Conservation (phyloP, 2,329 filamentous ascomycete species). For the Stachybotrys chartarum region DNA sequence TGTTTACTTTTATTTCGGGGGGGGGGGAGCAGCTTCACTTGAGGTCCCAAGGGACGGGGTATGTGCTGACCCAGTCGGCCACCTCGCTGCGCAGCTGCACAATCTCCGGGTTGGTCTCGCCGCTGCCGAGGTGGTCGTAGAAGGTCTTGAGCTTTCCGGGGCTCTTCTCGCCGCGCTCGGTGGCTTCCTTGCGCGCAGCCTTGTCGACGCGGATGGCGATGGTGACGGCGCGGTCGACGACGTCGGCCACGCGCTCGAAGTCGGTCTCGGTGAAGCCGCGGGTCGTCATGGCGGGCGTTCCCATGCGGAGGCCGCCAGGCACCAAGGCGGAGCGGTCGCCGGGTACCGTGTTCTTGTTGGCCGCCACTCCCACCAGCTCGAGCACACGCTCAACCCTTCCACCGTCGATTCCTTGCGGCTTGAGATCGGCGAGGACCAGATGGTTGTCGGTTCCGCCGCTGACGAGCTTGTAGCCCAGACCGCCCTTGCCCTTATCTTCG, state of each 20-base stretch:
- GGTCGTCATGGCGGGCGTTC: constrained; percentile 95
- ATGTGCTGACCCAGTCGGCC: constrained; percentile 71
- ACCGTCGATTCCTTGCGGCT: constrained; percentile 81
- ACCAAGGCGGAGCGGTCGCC: constrained; percentile 91
- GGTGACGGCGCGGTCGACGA: constrained; percentile 75
- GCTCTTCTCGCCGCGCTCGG: constrained; percentile 60
- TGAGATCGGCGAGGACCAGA: constrained; percentile 86
- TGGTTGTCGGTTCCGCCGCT: constrained; percentile 96
- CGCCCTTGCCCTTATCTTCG: constrained; percentile 64
- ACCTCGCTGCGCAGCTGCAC: constrained; percentile 67
- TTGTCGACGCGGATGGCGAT: constrained; percentile 73
- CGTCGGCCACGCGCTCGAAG: constrained; percentile 78
- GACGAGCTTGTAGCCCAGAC: constrained; percentile 81
- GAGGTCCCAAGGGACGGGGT: constrained; percentile 57
- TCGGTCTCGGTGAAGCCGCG: constrained; percentile 86
- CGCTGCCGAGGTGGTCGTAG: constrained; percentile 59
- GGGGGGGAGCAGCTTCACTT: not conserved
- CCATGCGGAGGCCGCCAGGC: constrained; percentile 88
- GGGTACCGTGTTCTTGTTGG: constrained; percentile 98
- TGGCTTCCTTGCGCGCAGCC: constrained; percentile 60
- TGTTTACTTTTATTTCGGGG: not conserved
- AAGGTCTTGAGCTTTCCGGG: constrained; percentile 60
- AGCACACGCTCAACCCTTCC: constrained; percentile 84
- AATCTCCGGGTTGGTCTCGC: constrained; percentile 62
- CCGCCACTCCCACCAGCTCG: constrained; percentile 90